Base-by-base conservation (phyloP, 2,329 filamentous ascomycete species). In the Pseudocercospora cruenta region DNA sequence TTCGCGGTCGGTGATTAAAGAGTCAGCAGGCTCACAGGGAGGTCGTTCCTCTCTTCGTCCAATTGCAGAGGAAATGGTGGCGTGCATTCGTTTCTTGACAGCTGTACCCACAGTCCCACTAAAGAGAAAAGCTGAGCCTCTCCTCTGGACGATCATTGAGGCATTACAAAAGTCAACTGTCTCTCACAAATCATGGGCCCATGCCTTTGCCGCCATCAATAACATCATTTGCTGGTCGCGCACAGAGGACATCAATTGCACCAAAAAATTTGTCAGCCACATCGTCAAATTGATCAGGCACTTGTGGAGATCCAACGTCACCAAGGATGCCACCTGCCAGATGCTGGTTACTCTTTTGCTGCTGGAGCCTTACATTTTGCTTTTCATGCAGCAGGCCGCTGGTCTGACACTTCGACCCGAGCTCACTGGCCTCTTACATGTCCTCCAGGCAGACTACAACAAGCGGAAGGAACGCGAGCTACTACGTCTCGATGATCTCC, bases 151-250 rank as follows among this genome's bases (percentile, higher is more conserved):
- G 67, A 70, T 68, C 73, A 80, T 72, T 72, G 80, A 68, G 68
- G 81, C 60, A 86, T 19, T 84, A 89, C 4, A 93, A 90, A 62
- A 51, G 75, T 66, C 66, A n/a, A 63, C 63, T 6, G 45, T 62
- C 12, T 65, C 67, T 12, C 62, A 66, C n/a, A 64, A 60, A 14
- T 80, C 89, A 59, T 91, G 93, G 71, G 89, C 91, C 73, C 80
- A 90, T 63, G 90, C 90, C 16, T 93, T 98, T 75, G 88, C 87
- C 51, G 85, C 89, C 51, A 83, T 97, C 73, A 96, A 96, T 79
- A 82, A 83, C 58, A 78, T 96, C 5, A 81, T 96, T 58, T 81
- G 84, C 45, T 85, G 84, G 64, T 86, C 87, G 2, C 84, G 91
- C 63, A 87, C 89, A 55, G 91, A 97, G 73, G 86, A 91, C 67